These are phyloP conservation scores for Sphagnum tenellum DNA, from an alignment of 225 moss, liverwort and hornwort species.

Conservation along the genomic window DNA sequence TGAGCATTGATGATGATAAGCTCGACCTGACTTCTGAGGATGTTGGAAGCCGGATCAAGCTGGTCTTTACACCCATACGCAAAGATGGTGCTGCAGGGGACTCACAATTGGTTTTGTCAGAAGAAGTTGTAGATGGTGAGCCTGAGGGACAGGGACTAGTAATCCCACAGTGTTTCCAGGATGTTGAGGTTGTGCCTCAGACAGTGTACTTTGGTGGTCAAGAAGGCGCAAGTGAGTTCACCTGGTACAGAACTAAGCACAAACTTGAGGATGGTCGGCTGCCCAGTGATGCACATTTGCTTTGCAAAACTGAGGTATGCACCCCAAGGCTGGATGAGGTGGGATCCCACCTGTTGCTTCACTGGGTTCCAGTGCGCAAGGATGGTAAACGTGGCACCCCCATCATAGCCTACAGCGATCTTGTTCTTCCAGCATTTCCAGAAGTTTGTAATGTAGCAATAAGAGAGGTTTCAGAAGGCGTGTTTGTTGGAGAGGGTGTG, in stretches of 20 bases:
- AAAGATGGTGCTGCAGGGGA: conserved; percentile 72
- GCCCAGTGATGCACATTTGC: conserved; percentile 57
- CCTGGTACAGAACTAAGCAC: conserved; percentile 54
- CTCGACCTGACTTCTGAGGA: conserved; percentile 69
- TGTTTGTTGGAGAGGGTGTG: conserved; percentile 41
- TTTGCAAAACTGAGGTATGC: conserved; percentile 39
- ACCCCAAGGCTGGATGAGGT: conserved; percentile 74
- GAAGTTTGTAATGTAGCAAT: conserved; percentile 32
- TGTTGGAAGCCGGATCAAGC: conserved; percentile 60
- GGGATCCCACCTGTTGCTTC: conserved; percentile 57
- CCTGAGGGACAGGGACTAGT: conserved; percentile 77
- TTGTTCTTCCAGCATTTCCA: no score
- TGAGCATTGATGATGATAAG: conserved; percentile 27
- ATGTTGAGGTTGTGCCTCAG: conserved; percentile 67
- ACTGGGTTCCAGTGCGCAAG: conserved; percentile 69
- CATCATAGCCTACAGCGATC: conserved; percentile 6
- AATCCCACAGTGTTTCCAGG: conserved; percentile 78
- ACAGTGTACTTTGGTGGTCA: conserved; percentile 77
- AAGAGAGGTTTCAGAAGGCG: conserved; percentile 28
- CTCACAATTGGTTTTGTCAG: conserved; percentile 50
- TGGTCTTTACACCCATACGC: conserved; percentile 75
- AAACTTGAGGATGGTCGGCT: conserved; percentile 59
- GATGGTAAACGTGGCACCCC: conserved; percentile 78
- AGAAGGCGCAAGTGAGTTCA: conserved; percentile 69
- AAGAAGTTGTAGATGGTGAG: conserved; percentile 70